Base-by-base conservation (phyloP, 2,329 filamentous ascomycete species). In the Aspergillus udagawae region DNA sequence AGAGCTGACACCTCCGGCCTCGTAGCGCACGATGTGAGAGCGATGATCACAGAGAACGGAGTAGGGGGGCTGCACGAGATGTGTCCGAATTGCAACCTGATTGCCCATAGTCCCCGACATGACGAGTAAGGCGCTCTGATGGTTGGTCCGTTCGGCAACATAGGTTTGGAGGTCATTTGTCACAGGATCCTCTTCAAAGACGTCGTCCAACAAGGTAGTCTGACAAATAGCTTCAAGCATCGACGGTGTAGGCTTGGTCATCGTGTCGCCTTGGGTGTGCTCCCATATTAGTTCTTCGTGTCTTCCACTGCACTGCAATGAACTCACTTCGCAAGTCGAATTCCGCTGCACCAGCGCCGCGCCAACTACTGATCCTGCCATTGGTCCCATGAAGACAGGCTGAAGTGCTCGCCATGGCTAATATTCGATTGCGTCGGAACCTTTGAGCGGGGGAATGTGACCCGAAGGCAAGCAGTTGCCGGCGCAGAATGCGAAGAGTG, bases 41-140 rank as follows among this genome's bases (percentile, higher is more conserved):
- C 91, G 83, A 61, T 86, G 80, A 70, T 97, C 92, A 65, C 89
- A 91, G 8, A 97, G 77, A 4, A 97, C 84, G 7, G 84, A 83
- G 71, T 96, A 86, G 0, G 93, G 93, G 14, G 92, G 92, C 59
- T 90, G 88, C 0, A 80, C 83, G 14, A 97, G 81, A 58, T 94
- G 88, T 1, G 89, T 83, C 42, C 92, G 86, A 45, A 96, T 81
- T 0, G 89, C 87, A 20, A 97, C 80, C 72, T 96, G 92, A 75
- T 97, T 97, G 44, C 91, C 92, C 92, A 96, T 96, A 4, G 92
- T 96, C 3, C 93, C 93, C 0, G 90, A 94, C 58, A 95, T 81
- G 55, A 96, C 90, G 54, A 96, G 86, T 4, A 97, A 80, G 0
- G 84, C 89, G 7, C 85, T 86, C 67, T 92, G 87, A 65, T 95